Percentiles rank a stretch among this genome's conserved stretches.
These are phyloP conservation scores for Nemania abortiva DNA, from an alignment of 2,329 filamentous ascomycete species.

Conservation along the genomic window DNA sequence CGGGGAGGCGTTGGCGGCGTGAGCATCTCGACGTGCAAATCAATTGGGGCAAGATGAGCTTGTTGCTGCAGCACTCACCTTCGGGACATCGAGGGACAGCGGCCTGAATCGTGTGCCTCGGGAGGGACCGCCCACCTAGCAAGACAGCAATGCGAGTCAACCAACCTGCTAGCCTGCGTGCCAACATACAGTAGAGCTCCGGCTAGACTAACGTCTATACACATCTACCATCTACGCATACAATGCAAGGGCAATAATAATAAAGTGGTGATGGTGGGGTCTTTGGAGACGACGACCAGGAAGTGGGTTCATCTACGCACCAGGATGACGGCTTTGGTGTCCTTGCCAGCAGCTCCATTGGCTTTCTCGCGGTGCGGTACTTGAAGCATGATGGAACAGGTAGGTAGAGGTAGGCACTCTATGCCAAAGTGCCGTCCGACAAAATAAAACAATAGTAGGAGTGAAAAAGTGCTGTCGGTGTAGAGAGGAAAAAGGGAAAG, in stretches of 20 bases:
- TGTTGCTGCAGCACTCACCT: constrained; percentile 69
- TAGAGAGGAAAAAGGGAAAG: constrained; percentile 11
- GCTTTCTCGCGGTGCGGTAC: constrained; percentile 65
- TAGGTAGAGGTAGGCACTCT: constrained; percentile 12
- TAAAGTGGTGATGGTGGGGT: constrained; percentile 31
- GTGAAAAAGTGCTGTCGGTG: neutral
- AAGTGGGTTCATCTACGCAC: constrained; percentile 63
- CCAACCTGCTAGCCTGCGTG: constrained; percentile 3
- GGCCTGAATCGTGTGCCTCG: constrained; percentile 96
- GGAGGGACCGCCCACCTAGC: constrained; percentile 91
- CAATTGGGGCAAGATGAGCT: constrained; percentile 5
- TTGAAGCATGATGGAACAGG: constrained; percentile 67
- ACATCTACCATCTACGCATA: too few species aligned
- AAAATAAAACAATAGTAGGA: neutral
- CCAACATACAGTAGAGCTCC: neutral
- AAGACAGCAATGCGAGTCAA: constrained; percentile 48
- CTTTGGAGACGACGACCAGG: constrained; percentile 35
- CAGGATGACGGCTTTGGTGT: constrained; percentile 95
- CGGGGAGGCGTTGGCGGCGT: constrained; percentile 10
- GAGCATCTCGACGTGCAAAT: constrained; percentile 9
- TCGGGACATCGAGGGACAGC: constrained; percentile 93
- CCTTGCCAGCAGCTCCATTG: constrained; percentile 62
- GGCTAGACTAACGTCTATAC: neutral
- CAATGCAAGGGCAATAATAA: neutral
- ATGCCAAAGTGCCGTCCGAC: constrained; percentile 6